Percentiles rank a stretch among this genome's conserved stretches.
phyloP scores from a whole-genome alignment of 108 stramenopile genomes.

The Skeletonema marinoi region DNA sequence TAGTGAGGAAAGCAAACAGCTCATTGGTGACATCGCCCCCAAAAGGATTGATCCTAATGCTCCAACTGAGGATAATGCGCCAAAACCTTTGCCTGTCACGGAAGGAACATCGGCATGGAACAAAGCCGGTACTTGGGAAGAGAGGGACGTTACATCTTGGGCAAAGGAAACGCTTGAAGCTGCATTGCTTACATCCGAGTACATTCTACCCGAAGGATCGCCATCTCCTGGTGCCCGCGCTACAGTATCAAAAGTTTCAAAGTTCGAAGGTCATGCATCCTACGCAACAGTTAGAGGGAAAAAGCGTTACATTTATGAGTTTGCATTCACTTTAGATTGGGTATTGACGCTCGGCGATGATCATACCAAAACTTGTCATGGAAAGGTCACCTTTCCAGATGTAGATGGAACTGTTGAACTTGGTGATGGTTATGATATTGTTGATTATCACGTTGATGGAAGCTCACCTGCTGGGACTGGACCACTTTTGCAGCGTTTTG shows the following conservation, averaged over 20 bases:
- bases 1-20: slow-evolving; percentile 86
- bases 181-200: slow-evolving; percentile 54
- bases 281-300: slow-evolving; percentile 90
- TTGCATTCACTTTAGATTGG: slow-evolving; percentile 71
- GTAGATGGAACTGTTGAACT: slow-evolving; percentile 83
- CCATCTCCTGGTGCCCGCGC: slow-evolving; percentile 70
- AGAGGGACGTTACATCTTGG: slow-evolving; percentile 87
- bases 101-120: slow-evolving; percentile 82
- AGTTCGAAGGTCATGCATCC: slow-evolving; percentile 84
- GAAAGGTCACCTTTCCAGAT: slow-evolving; percentile 74
- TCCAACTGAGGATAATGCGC: slow-evolving; percentile 23
- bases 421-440: slow-evolving; percentile 82
- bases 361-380: slow-evolving; percentile 46
- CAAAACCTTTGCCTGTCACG: slow-evolving; percentile 8
- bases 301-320: slow-evolving; percentile 92
- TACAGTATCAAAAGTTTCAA: slow-evolving; percentile 36
- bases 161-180: slow-evolving; percentile 70
- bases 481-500: slow-evolving; percentile 75
- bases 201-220: slow-evolving; percentile 62
- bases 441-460: slow-evolving; percentile 66
- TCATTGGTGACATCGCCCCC: slow-evolving; percentile 96
- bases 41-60: slow-evolving; percentile 70
- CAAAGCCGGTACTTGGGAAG: slow-evolving; percentile 94
- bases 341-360: slow-evolving; percentile 47
- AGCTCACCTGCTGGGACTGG: slow-evolving; percentile 46